Conservation (phyloP, 176 grass and related monocot genomes). For the Hordeum marinum region DNA sequence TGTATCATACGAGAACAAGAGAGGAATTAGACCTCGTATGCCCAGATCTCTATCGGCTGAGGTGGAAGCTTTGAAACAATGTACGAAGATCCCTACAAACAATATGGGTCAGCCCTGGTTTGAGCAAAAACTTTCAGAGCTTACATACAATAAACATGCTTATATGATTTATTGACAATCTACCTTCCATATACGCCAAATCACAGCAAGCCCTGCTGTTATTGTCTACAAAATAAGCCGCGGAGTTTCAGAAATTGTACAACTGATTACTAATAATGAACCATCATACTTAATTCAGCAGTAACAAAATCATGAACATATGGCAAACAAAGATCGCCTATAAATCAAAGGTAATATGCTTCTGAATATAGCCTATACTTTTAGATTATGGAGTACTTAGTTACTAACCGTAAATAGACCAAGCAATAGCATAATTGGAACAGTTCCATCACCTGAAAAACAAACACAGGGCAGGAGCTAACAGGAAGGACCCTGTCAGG, state of each 20-base stretch:
- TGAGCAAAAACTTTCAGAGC: background rate
- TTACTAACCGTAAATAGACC: conserved; percentile 77
- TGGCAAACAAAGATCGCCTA: too few relatives aligned
- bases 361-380: too few relatives aligned
- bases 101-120: background rate
- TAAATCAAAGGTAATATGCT: too few relatives aligned
- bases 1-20: background rate
- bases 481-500: background rate
- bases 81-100: conserved; percentile 62
- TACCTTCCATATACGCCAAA: conserved; percentile 76
- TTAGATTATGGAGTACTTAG: background rate
- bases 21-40: conserved; percentile 67
- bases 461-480: conserved; percentile 8
- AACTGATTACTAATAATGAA: background rate
- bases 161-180: background rate
- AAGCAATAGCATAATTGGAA: conserved; percentile 82
- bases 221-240: conserved; percentile 46
- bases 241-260: background rate
- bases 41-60: conserved; percentile 78
- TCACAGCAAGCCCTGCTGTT: conserved; percentile 67
- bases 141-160: conserved; percentile 4
- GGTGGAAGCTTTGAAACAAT: conserved; percentile 64
- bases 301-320: too few relatives aligned
- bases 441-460: conserved; percentile 75
- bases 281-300: background rate